Conservation (phyloP, 805 yeast genomes). For the Pachysolen tannophilus region DNA sequence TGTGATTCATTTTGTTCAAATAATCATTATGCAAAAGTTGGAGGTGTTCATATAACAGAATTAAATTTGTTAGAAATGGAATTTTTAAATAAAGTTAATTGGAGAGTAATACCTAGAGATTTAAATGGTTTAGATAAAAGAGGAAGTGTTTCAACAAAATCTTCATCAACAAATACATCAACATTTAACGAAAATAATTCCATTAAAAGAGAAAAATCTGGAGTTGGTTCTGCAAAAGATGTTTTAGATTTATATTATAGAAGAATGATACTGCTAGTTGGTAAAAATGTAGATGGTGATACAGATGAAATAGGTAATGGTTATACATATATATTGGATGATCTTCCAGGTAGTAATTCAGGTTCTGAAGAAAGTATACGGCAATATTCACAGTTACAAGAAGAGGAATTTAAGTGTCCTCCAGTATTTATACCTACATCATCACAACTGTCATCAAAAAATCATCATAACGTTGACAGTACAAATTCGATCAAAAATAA, state of each 20-base stretch:
- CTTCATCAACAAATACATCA: neutral
- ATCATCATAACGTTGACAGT: neutral
- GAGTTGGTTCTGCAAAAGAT: constrained; percentile 26
- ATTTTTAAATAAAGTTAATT: constrained; percentile 71
- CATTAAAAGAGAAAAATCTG: constrained; percentile 15
- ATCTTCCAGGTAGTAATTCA: neutral
- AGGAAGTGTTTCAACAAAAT: neutral
- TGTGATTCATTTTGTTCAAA: constrained; percentile 91
- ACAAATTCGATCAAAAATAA: neutral
- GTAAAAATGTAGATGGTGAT: constrained; percentile 17
- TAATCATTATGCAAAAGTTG: constrained; percentile 90
- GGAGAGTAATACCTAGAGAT: constrained; percentile 60
- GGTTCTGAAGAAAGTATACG: neutral
- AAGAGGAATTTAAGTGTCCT: too few relatives aligned
- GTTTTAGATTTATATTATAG: constrained; percentile 39
- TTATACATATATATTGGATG: neutral
- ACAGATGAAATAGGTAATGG: neutral
- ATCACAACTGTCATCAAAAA: too few relatives aligned
- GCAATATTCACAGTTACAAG: neutral
- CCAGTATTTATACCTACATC: too few relatives aligned
- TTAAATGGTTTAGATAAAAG: constrained; percentile 24
- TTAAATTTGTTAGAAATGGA: constrained; percentile 84
- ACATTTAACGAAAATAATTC: constrained; percentile 21
- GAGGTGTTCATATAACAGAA: constrained; percentile 82
- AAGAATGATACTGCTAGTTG: constrained; percentile 42